Base-by-base conservation (phyloP, 306 rosid genomes). In the Fagus crenata region DNA sequence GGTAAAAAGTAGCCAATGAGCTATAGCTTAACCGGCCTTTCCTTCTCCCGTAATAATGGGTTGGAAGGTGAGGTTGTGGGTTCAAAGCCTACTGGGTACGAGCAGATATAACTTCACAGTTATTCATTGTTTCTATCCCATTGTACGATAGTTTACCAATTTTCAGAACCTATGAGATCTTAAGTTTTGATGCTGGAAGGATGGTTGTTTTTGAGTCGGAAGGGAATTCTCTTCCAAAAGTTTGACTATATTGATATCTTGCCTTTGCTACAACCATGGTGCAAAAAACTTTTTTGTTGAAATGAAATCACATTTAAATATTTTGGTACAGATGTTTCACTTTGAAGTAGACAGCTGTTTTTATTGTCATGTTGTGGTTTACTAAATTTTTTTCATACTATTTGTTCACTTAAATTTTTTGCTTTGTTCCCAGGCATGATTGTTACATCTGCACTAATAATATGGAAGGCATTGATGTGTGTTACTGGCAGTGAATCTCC, bases 381-480 rank as follows among this genome's bases (percentile, higher is more conserved):
- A 72, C 49, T 67, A 64, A 67, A 32, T 56, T 49, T 18, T 79
- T n/a, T 53, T 13, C 63, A 14, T 13, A 56, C 5, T 40, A 55
- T 69, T n/a, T 35, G 74, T 58, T 77, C 1, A 46, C 53, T 60
- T 83, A 72, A 71, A 58, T 49, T 40, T 77, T 33, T 67, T 42
- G 39, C 71, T 73, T 80, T 32, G 81, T 14, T 77, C 75, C 73
- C 88, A 91, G 98, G 98, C 39, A 78, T 93, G 96, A 86, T 93
- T 78, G 91, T 90, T 35, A 81, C 97, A 42, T 86, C 97, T 17
- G 98, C 97, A 8, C 85, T 93, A 51, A 78, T 92, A 49, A 86
- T 92, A 75, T 93, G 98, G 98, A 92, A 90, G 89, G 96, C 87
- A 32, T 79, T 93, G 72, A 91, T 90, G 88, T 93, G 97, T 63